Percentiles rank a stretch among this genome's conserved stretches.
These are phyloP conservation scores for Fusarium longipes DNA, from an alignment of 2,329 filamentous ascomycete genomes.

Conservation along the genomic window DNA sequence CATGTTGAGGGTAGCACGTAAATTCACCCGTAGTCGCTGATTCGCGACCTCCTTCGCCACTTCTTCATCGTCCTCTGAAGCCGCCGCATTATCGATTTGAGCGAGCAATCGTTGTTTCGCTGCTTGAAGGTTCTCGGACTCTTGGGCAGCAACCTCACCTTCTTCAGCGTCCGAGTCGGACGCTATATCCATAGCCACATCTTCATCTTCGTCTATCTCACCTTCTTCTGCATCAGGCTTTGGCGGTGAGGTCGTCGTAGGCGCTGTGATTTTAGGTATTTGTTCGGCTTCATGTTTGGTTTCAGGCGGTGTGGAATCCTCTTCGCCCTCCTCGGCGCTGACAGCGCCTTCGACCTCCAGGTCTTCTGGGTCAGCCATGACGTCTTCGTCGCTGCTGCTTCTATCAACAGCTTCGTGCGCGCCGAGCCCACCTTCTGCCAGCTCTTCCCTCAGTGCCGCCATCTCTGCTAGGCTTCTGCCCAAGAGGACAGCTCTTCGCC, in stretches of 20 bases:
- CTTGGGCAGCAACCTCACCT: conserved; percentile 46
- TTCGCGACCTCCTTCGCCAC: conserved; percentile 45
- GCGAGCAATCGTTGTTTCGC: conserved; percentile 62
- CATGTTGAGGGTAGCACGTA: conserved; percentile 86
- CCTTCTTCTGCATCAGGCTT: conserved; percentile 41
- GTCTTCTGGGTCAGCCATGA: conserved; percentile 50
- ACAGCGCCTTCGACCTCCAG: conserved; percentile 47
- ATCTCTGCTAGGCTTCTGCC: conserved; percentile 66
- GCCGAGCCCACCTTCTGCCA: conserved; percentile 55
- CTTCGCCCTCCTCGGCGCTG: conserved; percentile 32
- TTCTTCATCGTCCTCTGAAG: conserved; percentile 44
- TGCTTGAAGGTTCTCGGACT: conserved; percentile 56
- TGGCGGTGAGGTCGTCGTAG: not conserved
- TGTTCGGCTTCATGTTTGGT: conserved; percentile 22
- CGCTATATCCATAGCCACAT: conserved; percentile 58
- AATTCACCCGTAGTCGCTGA: conserved; percentile 59
- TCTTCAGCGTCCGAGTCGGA: conserved; percentile 53
- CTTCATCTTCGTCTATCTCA: conserved; percentile 47
- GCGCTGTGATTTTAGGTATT: not conserved
- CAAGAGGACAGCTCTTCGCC: conserved; percentile 76
- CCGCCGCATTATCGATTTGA: conserved; percentile 51
- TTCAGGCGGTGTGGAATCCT: conserved; percentile 11
- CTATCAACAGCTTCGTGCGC: conserved; percentile 61
- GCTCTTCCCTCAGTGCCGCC: conserved; percentile 59
- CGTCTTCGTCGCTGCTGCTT: conserved; percentile 55